Base-by-base conservation (phyloP, 805 yeast genomes). In the Lipomyces orientalis region DNA sequence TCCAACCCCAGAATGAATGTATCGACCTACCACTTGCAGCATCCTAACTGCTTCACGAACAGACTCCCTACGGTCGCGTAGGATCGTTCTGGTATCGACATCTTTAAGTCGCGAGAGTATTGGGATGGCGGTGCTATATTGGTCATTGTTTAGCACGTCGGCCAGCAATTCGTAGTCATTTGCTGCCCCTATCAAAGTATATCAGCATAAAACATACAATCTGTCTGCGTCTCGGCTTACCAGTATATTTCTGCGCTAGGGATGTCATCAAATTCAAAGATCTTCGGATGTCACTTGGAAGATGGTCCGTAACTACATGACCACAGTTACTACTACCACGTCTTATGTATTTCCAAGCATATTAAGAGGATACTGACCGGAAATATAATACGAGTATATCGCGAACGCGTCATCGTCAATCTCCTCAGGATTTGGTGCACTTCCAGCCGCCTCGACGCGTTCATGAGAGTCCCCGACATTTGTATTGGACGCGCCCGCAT, bases 381-480 rank as follows among this genome's bases (percentile, higher is more conserved):
- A 61, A 58, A 68, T 66, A 58, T 64, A 68, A 55, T 56, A 68
- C 7, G 71, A 66, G 43, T 60, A 68, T 33, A 68, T 57, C 10
- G 69, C 66, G 19, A 68, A 66, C 61, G 66, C 71, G 60, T 68
- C 71, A 4, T 62, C 69, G 61, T 61, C 65, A 39, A 54, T 54
- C 35, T 34, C 59, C 57, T 60, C 54, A n/a, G 60, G 35, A 34
- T 31, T 60, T n/a, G 60, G 25, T 2, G 49, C 29, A n/a, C 54
- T 25, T 8, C 10, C 25, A 12, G 9, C 25, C 12, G 12, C 37
- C 6, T n/a, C 39, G 16, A 10, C 7, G 49, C 5, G n/a, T 43
- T 43, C n/a, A 22, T 43, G 29, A 25, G 29, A 25, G 29, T n/a
- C 49, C 22, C 8, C 10, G 4, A 16, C 49, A 43, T 43, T 9